These are phyloP conservation scores for Gossypium turneri DNA, from an alignment of 345 rosid species.

Conservation along the genomic window DNA sequence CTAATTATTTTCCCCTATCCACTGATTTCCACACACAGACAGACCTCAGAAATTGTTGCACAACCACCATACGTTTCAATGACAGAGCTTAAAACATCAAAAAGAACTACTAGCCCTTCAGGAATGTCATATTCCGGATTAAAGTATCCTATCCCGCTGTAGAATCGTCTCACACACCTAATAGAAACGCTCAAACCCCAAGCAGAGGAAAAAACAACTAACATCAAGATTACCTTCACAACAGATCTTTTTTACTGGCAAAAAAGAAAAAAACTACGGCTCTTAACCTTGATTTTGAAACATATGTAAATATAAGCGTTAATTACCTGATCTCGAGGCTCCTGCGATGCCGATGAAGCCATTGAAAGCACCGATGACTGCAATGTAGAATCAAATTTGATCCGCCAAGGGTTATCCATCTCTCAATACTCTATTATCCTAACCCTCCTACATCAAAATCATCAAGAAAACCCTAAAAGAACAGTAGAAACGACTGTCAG, in stretches of 20 bases:
- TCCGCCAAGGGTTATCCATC: constrained; percentile 40
- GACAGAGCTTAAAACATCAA: neutral
- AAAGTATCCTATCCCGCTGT: neutral
- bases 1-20: neutral
- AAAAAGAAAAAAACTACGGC: neutral
- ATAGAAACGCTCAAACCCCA: neutral
- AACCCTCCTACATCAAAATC: constrained; percentile 22
- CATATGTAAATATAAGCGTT: neutral
- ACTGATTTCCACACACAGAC: neutral
- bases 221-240: neutral
- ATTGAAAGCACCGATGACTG: constrained; percentile 20
- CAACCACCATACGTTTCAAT: neutral
- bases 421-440: constrained; percentile 19
- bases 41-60: neutral
- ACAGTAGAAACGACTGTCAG: neutral
- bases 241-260: neutral
- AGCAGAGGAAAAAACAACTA: neutral
- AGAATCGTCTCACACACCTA: neutral
- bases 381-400: constrained; percentile 34
- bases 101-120: neutral
- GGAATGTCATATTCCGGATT: neutral
- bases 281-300: neutral
- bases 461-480: constrained; percentile 1
- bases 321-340: constrained; percentile 34
- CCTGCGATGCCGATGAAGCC: constrained; percentile 32